phyloP scores from a whole-genome alignment of 306 rosid species.

The Lotus japonicus region DNA sequence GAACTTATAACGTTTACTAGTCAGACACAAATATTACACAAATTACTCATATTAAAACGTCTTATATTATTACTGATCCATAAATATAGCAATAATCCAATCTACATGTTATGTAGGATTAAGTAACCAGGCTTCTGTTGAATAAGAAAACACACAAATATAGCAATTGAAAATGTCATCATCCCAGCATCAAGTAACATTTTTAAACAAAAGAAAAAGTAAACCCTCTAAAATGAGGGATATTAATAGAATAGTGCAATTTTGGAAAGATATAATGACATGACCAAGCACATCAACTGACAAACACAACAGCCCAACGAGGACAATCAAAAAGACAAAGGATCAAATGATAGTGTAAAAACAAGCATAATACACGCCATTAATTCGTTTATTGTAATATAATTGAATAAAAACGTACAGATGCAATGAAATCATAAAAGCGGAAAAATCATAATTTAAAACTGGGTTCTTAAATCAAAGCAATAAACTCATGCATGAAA shows the following conservation, averaged over 20 bases:
- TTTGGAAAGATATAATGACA: neutral
- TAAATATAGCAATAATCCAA: neutral
- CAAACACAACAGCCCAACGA: neutral
- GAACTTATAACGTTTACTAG: neutral
- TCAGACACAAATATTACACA: neutral
- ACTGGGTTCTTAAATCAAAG: neutral
- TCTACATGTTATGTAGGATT: neutral
- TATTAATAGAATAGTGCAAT: neutral
- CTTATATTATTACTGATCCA: neutral
- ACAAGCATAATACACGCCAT: neutral
- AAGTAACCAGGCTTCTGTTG: neutral
- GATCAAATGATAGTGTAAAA: neutral
- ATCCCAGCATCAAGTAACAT: no score
- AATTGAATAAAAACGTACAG: neutral
- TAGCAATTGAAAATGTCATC: neutral
- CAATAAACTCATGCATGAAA: neutral
- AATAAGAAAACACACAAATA: neutral
- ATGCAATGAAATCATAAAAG: neutral
- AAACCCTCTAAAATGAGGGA: neutral
- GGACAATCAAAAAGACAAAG: neutral
- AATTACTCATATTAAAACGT: neutral
- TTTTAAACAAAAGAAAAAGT: neutral
- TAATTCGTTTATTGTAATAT: constrained; percentile 10
- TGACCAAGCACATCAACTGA: neutral
- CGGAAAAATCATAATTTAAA: neutral